phyloP scores from a whole-genome alignment of 2,329 filamentous ascomycete genomes.

The Ophiostoma himal-ulmi region DNA sequence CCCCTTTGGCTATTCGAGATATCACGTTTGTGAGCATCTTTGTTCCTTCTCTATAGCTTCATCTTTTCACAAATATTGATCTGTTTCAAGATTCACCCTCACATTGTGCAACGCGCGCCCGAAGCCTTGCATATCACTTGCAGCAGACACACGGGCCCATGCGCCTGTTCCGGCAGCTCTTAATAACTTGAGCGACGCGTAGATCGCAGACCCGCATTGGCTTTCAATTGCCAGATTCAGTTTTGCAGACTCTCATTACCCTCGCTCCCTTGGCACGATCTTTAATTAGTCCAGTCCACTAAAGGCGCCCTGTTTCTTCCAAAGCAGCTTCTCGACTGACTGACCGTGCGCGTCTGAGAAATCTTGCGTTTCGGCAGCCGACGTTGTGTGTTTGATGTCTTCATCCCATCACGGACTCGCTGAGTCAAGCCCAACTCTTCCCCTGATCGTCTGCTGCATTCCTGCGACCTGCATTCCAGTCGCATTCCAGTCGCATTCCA shows the following conservation, averaged over 20 bases:
- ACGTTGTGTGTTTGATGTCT: not conserved
- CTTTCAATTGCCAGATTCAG: not conserved
- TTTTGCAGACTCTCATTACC: not conserved
- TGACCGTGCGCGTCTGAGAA: not conserved
- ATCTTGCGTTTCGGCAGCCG: not conserved
- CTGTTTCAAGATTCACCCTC: not conserved
- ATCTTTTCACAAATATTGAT: not conserved
- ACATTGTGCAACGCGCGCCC: not conserved
- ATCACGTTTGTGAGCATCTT: not conserved
- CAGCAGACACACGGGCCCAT: not conserved
- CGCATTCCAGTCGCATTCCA: slow-evolving; percentile 8
- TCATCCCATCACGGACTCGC: not conserved
- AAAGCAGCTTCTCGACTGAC: not conserved
- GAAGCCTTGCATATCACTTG: slow-evolving; percentile 8
- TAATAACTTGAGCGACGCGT: slow-evolving; percentile 5
- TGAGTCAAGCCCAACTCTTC: not conserved
- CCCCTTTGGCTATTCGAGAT: not conserved
- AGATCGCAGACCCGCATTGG: slow-evolving; percentile 21
- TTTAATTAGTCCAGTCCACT: not conserved
- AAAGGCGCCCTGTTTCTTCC: not conserved
- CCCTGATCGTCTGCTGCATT: not conserved
- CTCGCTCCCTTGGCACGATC: not conserved
- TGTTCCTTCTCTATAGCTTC: not conserved
- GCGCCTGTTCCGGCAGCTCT: slow-evolving; percentile 7
- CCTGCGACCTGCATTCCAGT: slow-evolving; percentile 3